Evolutionary conservation across 371 early-diverging fungal species (phyloP).

Genomic region (Mucor sp.): DNA sequence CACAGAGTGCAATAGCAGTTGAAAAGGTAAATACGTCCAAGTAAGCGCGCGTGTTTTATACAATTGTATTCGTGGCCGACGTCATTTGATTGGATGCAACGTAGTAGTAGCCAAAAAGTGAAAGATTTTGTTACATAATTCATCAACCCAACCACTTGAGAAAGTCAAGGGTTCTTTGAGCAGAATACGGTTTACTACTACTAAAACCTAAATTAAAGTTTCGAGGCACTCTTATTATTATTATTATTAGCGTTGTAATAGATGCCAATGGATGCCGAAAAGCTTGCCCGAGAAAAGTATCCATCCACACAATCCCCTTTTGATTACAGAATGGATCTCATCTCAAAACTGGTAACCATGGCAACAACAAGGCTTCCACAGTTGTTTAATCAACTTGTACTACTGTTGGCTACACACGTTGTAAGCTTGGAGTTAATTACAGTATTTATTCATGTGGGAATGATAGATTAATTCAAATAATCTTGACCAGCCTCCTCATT

Average conservation of each 20-base stretch:
- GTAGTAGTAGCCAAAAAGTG: neutral
- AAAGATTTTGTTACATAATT: neutral
- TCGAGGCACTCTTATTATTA: neutral
- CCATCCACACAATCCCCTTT: too few species aligned
- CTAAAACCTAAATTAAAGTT: neutral
- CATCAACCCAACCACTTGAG: neutral
- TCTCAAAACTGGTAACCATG: neutral
- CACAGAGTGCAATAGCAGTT: neutral
- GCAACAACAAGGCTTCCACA: neutral
- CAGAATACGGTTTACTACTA: too few species aligned
- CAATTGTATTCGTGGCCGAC: neutral
- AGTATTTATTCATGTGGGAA: neutral
- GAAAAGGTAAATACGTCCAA: neutral
- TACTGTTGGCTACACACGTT: too few species aligned
- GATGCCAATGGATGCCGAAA: neutral
- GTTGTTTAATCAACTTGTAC: too few species aligned
- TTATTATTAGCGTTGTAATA: too few species aligned
- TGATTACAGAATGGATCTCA: too few species aligned
- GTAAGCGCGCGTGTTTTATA: neutral
- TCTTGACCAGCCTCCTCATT: neutral
- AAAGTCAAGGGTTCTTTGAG: neutral
- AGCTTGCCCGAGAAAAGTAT: too few species aligned
- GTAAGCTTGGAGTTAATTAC: neutral
- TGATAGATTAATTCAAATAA: neutral
- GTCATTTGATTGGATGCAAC: slow-evolving; percentile 2